These are phyloP conservation scores for Kwoniella mangroviensis DNA, from an alignment of 768 basidiomycete species.

Conservation along the genomic window DNA sequence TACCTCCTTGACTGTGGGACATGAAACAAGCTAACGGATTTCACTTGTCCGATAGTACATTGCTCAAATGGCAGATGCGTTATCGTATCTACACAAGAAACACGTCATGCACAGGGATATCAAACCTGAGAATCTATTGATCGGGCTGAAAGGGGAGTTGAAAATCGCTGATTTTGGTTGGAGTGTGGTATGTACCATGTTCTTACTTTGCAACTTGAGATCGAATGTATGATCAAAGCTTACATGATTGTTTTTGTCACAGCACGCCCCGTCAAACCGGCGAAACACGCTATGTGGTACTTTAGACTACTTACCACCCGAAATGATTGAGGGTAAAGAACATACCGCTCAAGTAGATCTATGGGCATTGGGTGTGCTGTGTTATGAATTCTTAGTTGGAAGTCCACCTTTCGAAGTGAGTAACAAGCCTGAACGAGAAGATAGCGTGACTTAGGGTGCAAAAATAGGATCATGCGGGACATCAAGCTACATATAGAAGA, in stretches of 20 bases:
- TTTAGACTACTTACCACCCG: constrained; percentile 93
- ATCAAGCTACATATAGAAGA: constrained; percentile 80
- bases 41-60: constrained; percentile 67
- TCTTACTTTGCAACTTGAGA: background rate
- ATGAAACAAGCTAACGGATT: background rate
- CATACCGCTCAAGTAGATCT: constrained; percentile 90
- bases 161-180: constrained; percentile 99
- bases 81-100: constrained; percentile 87
- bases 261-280: constrained; percentile 83
- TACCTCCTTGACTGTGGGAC: background rate
- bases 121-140: constrained; percentile 94
- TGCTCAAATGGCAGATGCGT: constrained; percentile 96
- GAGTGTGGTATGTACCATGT: constrained; percentile 63
- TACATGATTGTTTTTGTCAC: background rate
- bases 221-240: background rate
- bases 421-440: no score
- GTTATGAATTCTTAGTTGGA: constrained; percentile 91
- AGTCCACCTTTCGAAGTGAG: constrained; percentile 75
- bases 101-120: constrained; percentile 99
- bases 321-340: constrained; percentile 93
- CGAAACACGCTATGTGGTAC: constrained; percentile 93
- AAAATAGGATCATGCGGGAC: constrained; percentile 37
- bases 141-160: constrained; percentile 84
- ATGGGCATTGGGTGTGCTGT: constrained; percentile 96
- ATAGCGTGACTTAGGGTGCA: no score